Evolutionary conservation across 2,329 filamentous ascomycete genomes (phyloP), one percentile per base, ranked within the genome.

Genomic region (Pseudogymnoascus pannorum): DNA sequence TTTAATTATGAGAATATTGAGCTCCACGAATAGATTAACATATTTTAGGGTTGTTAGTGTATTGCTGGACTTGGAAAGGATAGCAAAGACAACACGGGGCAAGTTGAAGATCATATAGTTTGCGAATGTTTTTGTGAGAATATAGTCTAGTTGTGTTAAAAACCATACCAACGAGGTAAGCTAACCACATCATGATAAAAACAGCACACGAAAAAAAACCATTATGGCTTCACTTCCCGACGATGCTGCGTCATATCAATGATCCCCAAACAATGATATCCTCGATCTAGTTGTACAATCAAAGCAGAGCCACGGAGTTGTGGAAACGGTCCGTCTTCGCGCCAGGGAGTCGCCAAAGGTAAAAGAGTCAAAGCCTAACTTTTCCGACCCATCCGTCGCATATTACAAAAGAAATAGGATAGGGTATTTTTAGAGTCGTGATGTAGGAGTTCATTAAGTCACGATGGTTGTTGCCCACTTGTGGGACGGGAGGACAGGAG

Each of bases 401-500:
- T 58, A 58, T 58, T 36, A 58, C 33, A 58, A 58, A 58, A 58
- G 36, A 58, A 58, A 58, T 58, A 58, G 31, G 57, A 38, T 58
- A 58, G 57, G 57, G 57, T 58, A 58, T 58, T 58, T 58, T 58
- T 38, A 40, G 36, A 58, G 36, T 36, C 57, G 57, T 58, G 57
- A 58, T 54, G 48, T 58, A 58, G 57, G 57, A 58, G 57, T 58
- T 58, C 57, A 58, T 58, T 58, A 58, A 58, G 57, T 58, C 57
- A 58, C 36, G 57, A 58, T 58, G 33, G 57, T 58, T 38, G 31
- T n/a, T n/a, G 20, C 36, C 33, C 36, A 58, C 18, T 31, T 58
- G 33, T 36, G 57, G 36, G 57, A 58, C 31, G 31, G 33, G 26
- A 60, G 12, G 24, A 31, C 57, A 40, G 29, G 35, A 58, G 57